Evolutionary conservation across 2,329 filamentous ascomycete genomes (phyloP).

Genomic region (Periconia sp.): DNA sequence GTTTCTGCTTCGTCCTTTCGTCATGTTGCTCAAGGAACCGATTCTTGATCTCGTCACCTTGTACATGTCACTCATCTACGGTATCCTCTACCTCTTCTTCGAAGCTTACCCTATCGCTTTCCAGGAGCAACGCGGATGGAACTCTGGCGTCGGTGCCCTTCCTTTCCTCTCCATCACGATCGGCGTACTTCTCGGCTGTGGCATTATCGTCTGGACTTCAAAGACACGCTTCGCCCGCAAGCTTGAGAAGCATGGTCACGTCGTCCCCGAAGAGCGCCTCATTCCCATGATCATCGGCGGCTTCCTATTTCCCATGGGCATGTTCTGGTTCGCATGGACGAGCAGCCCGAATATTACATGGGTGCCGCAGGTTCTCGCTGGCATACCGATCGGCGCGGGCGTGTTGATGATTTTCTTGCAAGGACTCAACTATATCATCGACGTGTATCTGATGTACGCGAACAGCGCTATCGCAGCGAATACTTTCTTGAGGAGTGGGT

Average conservation of each 20-base stretch:
- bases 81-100: slow-evolving; percentile 56
- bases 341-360: slow-evolving; percentile 51
- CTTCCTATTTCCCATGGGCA: slow-evolving; percentile 53
- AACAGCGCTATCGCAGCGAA: slow-evolving; percentile 34
- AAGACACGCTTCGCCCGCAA: slow-evolving; percentile 43
- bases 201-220: slow-evolving; percentile 38
- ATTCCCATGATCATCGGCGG: slow-evolving; percentile 61
- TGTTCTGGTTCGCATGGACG: slow-evolving; percentile 63
- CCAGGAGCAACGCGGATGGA: slow-evolving; percentile 38
- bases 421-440: slow-evolving; percentile 54
- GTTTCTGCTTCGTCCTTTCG: slow-evolving; percentile 45
- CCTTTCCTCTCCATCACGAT: slow-evolving; percentile 29
- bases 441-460: slow-evolving; percentile 49
- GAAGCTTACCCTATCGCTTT: slow-evolving; percentile 57
- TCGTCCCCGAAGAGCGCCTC: slow-evolving; percentile 55
- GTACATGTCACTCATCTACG: slow-evolving; percentile 49
- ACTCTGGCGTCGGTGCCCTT: slow-evolving; percentile 46
- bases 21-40: slow-evolving; percentile 27
- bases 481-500: slow-evolving; percentile 24
- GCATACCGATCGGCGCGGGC: slow-evolving; percentile 50
- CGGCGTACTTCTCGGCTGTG: slow-evolving; percentile 20
- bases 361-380: slow-evolving; percentile 50
- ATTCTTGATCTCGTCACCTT: slow-evolving; percentile 24
- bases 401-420: slow-evolving; percentile 55
- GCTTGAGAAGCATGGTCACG: slow-evolving; percentile 34